Percentiles rank a stretch among this genome's conserved stretches.
These are phyloP conservation scores for Kitagawia praeruptora DNA, from an alignment of 129 eudicot species.

Conservation along the genomic window DNA sequence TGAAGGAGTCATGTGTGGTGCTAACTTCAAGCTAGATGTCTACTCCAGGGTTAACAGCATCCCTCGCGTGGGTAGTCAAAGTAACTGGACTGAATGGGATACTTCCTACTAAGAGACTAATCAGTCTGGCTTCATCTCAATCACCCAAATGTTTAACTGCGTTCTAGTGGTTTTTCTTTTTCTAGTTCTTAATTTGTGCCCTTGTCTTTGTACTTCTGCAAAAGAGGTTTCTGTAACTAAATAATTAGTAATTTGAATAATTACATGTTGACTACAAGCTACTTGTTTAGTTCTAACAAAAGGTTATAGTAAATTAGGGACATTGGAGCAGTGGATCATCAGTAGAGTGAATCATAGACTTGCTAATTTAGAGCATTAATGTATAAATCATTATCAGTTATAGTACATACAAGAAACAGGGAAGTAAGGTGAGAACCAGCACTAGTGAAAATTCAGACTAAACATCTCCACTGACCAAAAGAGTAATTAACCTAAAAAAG, in stretches of 20 bases:
- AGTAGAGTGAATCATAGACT: neutral
- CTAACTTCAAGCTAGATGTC: conserved; percentile 76
- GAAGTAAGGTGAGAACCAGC: neutral
- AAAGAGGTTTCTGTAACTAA: neutral
- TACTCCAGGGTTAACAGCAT: conserved; percentile 70
- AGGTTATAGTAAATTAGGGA: neutral
- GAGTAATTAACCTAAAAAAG: neutral
- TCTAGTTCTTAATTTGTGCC: neutral
- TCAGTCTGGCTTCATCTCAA: neutral
- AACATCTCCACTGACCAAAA: neutral
- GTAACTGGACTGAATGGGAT: conserved; percentile 81
- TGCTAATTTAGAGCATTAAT: neutral
- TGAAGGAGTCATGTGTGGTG: conserved; percentile 92
- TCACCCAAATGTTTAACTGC: neutral
- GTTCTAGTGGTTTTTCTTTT: neutral
- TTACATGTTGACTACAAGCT: neutral
- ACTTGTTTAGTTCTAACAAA: neutral
- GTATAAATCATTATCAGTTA: neutral
- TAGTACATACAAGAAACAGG: neutral
- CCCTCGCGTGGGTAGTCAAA: conserved; percentile 76
- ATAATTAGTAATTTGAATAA: neutral
- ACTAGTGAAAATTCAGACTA: neutral
- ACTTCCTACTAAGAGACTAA: conserved; percentile 15
- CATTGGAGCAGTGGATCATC: neutral
- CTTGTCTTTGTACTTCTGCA: neutral